Evolutionary conservation across 2,329 filamentous ascomycete species (phyloP).

Genomic region (Venturia nashicola): DNA sequence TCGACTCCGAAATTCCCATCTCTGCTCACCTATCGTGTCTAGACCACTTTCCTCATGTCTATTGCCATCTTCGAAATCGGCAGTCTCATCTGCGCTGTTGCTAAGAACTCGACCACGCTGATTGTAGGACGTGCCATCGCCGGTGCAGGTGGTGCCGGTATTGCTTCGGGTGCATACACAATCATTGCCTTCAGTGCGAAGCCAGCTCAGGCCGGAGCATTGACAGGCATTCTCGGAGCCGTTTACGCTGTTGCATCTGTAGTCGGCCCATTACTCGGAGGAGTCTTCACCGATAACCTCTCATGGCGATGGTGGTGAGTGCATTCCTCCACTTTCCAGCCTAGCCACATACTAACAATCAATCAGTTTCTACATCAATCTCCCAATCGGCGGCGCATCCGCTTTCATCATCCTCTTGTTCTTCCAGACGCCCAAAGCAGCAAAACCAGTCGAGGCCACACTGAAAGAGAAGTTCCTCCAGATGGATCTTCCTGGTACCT

Average conservation of each 20-base stretch:
- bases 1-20: slow-evolving; percentile 17
- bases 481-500: slow-evolving; percentile 32
- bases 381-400: slow-evolving; percentile 30
- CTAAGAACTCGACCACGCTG: slow-evolving; percentile 19
- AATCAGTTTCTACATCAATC: slow-evolving; percentile 26
- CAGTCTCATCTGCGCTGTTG: slow-evolving; percentile 36
- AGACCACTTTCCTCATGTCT: slow-evolving; percentile 20
- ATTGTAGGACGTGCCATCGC: slow-evolving; percentile 29
- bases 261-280: slow-evolving; percentile 31
- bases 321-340: no score
- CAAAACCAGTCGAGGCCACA: slow-evolving; percentile 14
- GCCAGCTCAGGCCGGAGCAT: slow-evolving; percentile 27
- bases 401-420: slow-evolving; percentile 25
- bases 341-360: neutral
- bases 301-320: slow-evolving; percentile 24
- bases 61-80: slow-evolving; percentile 40
- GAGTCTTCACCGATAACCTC: slow-evolving; percentile 25
- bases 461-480: slow-evolving; percentile 25
- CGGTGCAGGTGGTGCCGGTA: slow-evolving; percentile 28
- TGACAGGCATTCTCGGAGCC: slow-evolving; percentile 24
- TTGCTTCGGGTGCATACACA: slow-evolving; percentile 23
- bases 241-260: slow-evolving; percentile 26
- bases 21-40: slow-evolving; percentile 20
- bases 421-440: slow-evolving; percentile 21
- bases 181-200: slow-evolving; percentile 33